Evolutionary conservation across 2,329 filamentous ascomycete species (phyloP), one percentile per base, ranked within the genome.

Genomic region (Aspergillus sp.): DNA sequence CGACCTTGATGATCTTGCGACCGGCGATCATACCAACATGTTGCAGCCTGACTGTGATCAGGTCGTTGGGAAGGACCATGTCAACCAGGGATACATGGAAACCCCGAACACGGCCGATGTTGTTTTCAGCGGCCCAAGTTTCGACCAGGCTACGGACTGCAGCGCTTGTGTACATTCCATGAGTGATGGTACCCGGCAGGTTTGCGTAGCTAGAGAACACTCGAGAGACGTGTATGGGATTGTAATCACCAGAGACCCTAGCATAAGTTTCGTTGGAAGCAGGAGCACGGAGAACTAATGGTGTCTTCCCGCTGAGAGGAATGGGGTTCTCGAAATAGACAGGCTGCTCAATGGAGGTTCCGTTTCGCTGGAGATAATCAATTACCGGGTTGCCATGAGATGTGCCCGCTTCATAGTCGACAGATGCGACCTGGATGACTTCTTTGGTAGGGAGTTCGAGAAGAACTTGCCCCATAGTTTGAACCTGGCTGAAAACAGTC

Each of bases 151-250:
- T 96, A 69, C 96, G 89, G 26, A 99, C 95, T 38, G 95, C 91
- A 64, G 95, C 95, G 76, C 93, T 98, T 2, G 93, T 96, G 83
- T 98, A 99, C 95, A 99, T 99, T 73, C 95, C 95, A 73, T 99
- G 95, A 1, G 95, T 99, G 71, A 99, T 99, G 44, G 95, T 99
- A 49, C 95, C 96, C 1, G 93, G 93, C 15, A 99, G 83, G 74
- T 93, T 95, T 73, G 95, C 96, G 69, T 98, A 99, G 78, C 87
- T 91, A 32, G 95, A 90, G 79, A 99, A 99, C 55, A 97, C 91
- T 56, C 95, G 89, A 12, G 95, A 97, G 44, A 99, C 95, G 81
- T 99, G 95, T 62, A 99, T 99, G 22, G 95, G 95, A 78, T 99
- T 99, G 84, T 92, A 99, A 74, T 99, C 95, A 47, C 95, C 95